A percentile compares a stretch with the other conserved stretches of the same genome.
Evolutionary conservation across 1,284 basidiomycete species (phyloP).

Genomic region (Mixia osmundae): DNA sequence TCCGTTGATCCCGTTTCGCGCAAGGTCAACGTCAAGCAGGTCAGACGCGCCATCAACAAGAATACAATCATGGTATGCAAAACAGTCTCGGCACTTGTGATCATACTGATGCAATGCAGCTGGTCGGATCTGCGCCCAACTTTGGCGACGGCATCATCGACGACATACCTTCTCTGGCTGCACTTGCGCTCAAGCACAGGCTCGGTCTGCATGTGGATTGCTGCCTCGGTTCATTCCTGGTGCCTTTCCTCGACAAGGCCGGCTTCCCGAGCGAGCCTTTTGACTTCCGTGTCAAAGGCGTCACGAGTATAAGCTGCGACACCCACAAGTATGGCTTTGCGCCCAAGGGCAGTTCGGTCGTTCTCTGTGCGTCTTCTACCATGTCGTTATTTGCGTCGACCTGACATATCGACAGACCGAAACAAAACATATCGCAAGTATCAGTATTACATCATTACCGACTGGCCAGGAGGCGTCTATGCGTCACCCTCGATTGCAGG

Average conservation of each 20-base stretch:
- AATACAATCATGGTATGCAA: constrained; percentile 51
- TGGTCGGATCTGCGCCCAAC: constrained; percentile 9
- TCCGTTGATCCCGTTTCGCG: constrained; percentile 64
- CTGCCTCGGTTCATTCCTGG: constrained; percentile 49
- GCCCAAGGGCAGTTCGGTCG: constrained; percentile 59
- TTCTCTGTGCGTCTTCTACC: constrained; percentile 73
- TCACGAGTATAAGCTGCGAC: constrained; percentile 39
- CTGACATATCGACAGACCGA: not conserved
- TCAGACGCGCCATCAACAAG: constrained; percentile 56
- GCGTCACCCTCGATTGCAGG: constrained; percentile 68
- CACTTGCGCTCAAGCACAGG: constrained; percentile 48
- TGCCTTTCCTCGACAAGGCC: constrained; percentile 54
- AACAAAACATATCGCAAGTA: constrained; percentile 32
- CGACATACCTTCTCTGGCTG: constrained; percentile 56
- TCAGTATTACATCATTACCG: constrained; percentile 62
- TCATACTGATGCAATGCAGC: constrained; percentile 29
- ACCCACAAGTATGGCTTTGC: constrained; percentile 28
- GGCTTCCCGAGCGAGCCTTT: constrained; percentile 32
- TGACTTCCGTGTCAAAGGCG: constrained; percentile 71
- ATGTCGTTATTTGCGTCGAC: not conserved
- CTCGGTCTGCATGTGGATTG: constrained; percentile 62
- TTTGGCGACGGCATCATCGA: constrained; percentile 30
- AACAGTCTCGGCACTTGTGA: not conserved
- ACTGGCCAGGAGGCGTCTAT: constrained; percentile 39
- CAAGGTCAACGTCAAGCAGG: constrained; percentile 48